Evolutionary conservation across 345 rosid genomes (phyloP).

Genomic region (Acer negundo): DNA sequence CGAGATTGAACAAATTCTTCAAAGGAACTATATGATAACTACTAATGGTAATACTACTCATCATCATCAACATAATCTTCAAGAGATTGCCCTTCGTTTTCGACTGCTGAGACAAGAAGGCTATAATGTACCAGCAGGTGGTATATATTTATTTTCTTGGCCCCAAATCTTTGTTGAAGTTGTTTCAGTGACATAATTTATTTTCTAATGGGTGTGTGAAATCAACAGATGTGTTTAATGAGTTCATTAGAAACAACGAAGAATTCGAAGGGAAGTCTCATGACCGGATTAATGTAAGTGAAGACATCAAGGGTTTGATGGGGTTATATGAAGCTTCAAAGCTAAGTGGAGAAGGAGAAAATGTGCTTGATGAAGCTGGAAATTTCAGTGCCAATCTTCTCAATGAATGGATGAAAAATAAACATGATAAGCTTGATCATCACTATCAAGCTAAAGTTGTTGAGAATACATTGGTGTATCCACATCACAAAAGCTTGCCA

Average conservation of each 20-base stretch:
- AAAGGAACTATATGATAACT: background rate
- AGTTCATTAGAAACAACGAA: slow-evolving; percentile 23
- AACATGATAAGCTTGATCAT: background rate
- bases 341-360: slow-evolving; percentile 50
- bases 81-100: slow-evolving; percentile 26
- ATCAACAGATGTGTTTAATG: slow-evolving; percentile 33
- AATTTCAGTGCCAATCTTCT: slow-evolving; percentile 28
- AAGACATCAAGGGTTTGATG: slow-evolving; percentile 40
- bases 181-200: background rate
- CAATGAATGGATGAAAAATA: slow-evolving; percentile 5
- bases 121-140: slow-evolving; percentile 28
- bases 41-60: background rate
- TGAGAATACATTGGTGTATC: slow-evolving; percentile 27
- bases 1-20: slow-evolving; percentile 27
- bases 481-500: slow-evolving; percentile 45
- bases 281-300: background rate
- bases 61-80: slow-evolving; percentile 8
- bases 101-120: slow-evolving; percentile 31
- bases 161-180: background rate
- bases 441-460: slow-evolving; percentile 22
- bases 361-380: slow-evolving; percentile 39
- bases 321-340: slow-evolving; percentile 59
- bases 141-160: background rate
- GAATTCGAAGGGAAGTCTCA: slow-evolving; percentile 22
- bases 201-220: background rate